Percentiles rank a stretch among this genome's conserved stretches.
Conservation (phyloP, 306 rosid species). For the Casuarina cunninghamiana region DNA sequence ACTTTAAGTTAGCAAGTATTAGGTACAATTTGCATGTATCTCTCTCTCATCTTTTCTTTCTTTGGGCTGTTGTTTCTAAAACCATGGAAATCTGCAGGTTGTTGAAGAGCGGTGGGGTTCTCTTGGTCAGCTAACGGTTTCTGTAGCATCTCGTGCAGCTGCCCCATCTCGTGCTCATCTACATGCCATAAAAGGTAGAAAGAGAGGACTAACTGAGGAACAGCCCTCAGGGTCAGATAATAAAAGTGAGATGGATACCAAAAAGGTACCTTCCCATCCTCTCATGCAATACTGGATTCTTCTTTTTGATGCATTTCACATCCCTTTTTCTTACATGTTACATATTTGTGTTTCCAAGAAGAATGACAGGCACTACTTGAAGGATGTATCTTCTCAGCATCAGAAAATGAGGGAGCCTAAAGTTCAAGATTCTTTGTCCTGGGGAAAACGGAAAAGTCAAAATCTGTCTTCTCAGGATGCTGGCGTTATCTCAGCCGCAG, state of each 20-base stretch:
- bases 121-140: slow-evolving; percentile 69
- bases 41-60: neutral
- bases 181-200: slow-evolving; percentile 69
- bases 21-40: neutral
- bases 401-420: slow-evolving; percentile 78
- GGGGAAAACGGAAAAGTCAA: slow-evolving; percentile 67
- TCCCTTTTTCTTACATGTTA: slow-evolving; percentile 2
- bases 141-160: slow-evolving; percentile 64
- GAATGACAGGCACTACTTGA: slow-evolving; percentile 48
- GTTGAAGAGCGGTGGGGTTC: slow-evolving; percentile 89
- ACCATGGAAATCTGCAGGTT: slow-evolving; percentile 49
- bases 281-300: slow-evolving; percentile 8
- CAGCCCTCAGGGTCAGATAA: slow-evolving; percentile 36
- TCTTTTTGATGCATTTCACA: neutral
- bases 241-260: slow-evolving; percentile 38
- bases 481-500: slow-evolving; percentile 60
- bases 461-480: slow-evolving; percentile 44
- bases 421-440: slow-evolving; percentile 66
- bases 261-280: slow-evolving; percentile 57
- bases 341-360: slow-evolving; percentile 26
- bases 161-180: slow-evolving; percentile 93
- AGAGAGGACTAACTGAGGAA: slow-evolving; percentile 56
- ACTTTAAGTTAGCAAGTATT: slow-evolving; percentile 18
- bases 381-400: slow-evolving; percentile 51
- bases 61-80: neutral